Percentiles rank a stretch among this genome's conserved stretches.
Evolutionary conservation across 1,284 basidiomycete species (phyloP).

Genomic region (Neotropicomus parvogracilis): DNA sequence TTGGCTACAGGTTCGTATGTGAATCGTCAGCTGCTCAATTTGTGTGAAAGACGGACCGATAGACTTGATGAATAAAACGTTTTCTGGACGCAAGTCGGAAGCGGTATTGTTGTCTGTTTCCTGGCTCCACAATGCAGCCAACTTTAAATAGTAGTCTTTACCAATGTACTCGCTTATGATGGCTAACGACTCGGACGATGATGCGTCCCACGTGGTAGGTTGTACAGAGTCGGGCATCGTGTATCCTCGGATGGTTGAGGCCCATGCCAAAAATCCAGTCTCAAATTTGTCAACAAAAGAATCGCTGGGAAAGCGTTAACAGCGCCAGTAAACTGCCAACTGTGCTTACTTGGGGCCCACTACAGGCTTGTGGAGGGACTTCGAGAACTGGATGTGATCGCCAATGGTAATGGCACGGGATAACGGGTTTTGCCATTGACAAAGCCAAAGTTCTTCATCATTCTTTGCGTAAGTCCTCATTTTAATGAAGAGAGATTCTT

Average conservation of each 20-base stretch:
- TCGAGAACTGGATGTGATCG: conserved; percentile 47
- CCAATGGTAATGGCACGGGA: conserved; percentile 50
- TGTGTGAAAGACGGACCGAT: conserved; percentile 45
- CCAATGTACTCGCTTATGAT: conserved; percentile 53
- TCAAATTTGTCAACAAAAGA: conserved; percentile 74
- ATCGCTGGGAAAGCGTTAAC: conserved; percentile 34
- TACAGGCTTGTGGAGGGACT: conserved; percentile 41
- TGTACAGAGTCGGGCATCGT: conserved; percentile 37
- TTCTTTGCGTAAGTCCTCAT: conserved; percentile 76
- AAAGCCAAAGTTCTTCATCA: conserved; percentile 72
- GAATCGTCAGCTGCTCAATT: background rate
- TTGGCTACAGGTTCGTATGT: conserved; percentile 46
- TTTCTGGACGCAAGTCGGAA: conserved; percentile 62
- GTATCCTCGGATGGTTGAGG: conserved; percentile 70
- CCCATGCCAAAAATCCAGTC: conserved; percentile 89
- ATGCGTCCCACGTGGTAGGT: conserved; percentile 63
- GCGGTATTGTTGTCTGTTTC: conserved; percentile 57
- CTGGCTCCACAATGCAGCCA: conserved; percentile 66
- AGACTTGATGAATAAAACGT: conserved; percentile 65
- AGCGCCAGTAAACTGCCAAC: background rate
- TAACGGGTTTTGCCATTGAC: conserved; percentile 78
- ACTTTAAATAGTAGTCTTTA: conserved; percentile 58
- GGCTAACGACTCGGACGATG: conserved; percentile 58
- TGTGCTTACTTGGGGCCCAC: conserved; percentile 29
- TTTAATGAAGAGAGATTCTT: conserved; percentile 77